A percentile compares a stretch with the other conserved stretches of the same genome.
These are phyloP conservation scores for Balamuthia mandrillaris DNA, from an alignment of 208 protist species.

Conservation along the genomic window DNA sequence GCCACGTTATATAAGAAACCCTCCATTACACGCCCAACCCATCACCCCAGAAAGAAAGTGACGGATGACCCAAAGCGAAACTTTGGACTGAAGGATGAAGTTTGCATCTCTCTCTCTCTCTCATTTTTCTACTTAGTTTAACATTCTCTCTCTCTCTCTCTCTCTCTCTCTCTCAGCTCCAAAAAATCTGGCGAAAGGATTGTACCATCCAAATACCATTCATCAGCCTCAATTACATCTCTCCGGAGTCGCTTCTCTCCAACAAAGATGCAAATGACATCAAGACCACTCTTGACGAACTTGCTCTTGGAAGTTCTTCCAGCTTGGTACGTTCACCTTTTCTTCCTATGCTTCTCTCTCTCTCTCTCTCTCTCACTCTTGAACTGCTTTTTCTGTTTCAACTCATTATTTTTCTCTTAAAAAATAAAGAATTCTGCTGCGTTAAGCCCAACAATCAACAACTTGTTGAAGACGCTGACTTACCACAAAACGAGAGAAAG, in stretches of 20 bases:
- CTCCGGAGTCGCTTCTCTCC: constrained; percentile 35
- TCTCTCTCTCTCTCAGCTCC: background rate
- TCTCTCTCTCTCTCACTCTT: background rate
- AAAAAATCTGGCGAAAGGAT: constrained; percentile 46
- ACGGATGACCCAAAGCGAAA: background rate
- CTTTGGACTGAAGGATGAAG: background rate
- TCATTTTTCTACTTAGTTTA: background rate
- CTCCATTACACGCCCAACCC: background rate
- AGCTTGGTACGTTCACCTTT: background rate
- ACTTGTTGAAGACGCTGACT: constrained; percentile 45
- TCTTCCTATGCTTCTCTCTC: background rate
- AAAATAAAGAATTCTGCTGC: background rate
- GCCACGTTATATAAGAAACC: no score
- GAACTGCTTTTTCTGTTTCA: background rate
- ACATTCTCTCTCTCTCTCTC: background rate
- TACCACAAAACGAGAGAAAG: constrained; percentile 49
- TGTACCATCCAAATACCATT: constrained; percentile 58
- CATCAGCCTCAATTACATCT: constrained; percentile 38
- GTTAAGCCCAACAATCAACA: constrained; percentile 39
- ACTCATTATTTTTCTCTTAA: background rate
- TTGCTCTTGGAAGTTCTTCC: constrained; percentile 13
- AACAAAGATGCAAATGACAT: constrained; percentile 35
- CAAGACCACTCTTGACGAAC: constrained; percentile 21
- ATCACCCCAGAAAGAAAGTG: no score
- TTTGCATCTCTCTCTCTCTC: background rate